A percentile compares a stretch with the other conserved stretches of the same genome.
Conservation (phyloP, 306 rosid species). For the Hippophae gyantsensis region DNA sequence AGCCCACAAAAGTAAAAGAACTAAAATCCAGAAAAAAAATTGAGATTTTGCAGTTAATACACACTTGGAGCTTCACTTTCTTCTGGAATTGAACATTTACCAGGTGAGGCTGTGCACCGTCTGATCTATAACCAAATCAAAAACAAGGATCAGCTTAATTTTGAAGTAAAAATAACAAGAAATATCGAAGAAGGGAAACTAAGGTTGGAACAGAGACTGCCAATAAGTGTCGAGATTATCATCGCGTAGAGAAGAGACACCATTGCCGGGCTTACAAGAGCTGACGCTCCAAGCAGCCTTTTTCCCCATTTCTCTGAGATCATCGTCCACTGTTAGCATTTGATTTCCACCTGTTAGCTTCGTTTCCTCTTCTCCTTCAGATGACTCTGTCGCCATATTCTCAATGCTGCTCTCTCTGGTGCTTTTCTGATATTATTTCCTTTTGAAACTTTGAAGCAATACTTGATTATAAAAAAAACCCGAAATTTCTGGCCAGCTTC, state of each 20-base stretch:
- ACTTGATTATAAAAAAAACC: too few relatives aligned
- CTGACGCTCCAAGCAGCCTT: constrained; percentile 96
- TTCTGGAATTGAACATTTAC: constrained; percentile 87
- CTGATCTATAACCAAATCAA: constrained; percentile 49
- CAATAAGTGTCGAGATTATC: constrained; percentile 75
- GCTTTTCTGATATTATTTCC: too few relatives aligned
- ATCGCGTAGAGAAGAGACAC: constrained; percentile 74
- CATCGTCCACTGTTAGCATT: constrained; percentile 39
- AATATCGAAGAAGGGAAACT: not conserved
- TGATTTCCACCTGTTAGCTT: constrained; percentile 58
- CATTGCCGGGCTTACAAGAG: constrained; percentile 91
- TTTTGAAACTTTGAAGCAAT: too few relatives aligned
- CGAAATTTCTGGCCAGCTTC: too few relatives aligned
- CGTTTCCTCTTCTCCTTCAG: constrained; percentile 81
- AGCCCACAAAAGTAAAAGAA: not conserved
- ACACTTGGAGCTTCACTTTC: constrained; percentile 78
- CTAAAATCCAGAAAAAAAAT: not conserved
- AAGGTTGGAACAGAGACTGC: constrained; percentile 39
- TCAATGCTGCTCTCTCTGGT: not conserved
- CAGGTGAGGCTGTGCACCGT: constrained; percentile 88
- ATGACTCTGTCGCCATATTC: constrained; percentile 77
- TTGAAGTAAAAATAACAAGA: not conserved
- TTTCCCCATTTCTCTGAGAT: constrained; percentile 82
- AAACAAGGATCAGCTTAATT: not conserved
- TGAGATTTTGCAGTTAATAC: not conserved